phyloP scores from a whole-genome alignment of 805 yeast genomes.

The Ascoidea asiatica region DNA sequence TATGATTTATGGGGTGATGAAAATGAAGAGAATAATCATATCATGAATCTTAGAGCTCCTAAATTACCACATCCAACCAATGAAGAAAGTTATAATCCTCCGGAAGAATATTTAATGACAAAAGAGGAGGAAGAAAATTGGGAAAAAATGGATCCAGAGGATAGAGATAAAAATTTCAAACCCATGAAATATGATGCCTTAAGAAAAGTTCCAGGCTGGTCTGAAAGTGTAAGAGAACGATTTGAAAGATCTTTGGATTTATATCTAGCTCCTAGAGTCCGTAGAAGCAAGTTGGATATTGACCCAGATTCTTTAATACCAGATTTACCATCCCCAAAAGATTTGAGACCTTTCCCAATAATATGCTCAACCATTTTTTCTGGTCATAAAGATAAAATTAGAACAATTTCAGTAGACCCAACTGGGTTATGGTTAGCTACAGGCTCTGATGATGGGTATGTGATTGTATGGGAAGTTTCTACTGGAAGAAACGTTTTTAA shows the following conservation, averaged over 20 bases:
- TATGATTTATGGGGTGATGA: constrained; percentile 84
- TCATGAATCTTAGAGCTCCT: constrained; percentile 91
- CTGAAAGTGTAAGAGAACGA: constrained; percentile 72
- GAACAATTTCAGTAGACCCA: constrained; percentile 77
- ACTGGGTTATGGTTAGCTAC: constrained; percentile 93
- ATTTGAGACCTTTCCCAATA: constrained; percentile 92
- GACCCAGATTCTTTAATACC: constrained; percentile 96
- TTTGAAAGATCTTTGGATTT: constrained; percentile 91
- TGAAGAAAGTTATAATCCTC: constrained; percentile 96
- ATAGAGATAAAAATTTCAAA: constrained; percentile 63
- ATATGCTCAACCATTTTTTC: constrained; percentile 68
- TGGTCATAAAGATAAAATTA: constrained; percentile 76
- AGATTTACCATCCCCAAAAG: constrained; percentile 92
- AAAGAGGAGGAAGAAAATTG: constrained; percentile 67
- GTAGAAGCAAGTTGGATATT: constrained; percentile 78
- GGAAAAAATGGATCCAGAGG: constrained; percentile 58
- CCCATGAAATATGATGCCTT: constrained; percentile 75
- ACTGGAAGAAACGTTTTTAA: constrained; percentile 90
- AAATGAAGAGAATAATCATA: constrained; percentile 54
- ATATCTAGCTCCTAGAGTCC: constrained; percentile 91
- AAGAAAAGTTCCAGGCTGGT: constrained; percentile 90
- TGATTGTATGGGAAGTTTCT: constrained; percentile 90
- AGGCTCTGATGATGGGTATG: constrained; percentile 93
- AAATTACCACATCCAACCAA: constrained; percentile 91
- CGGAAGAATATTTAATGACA: constrained; percentile 78